Percentiles rank a stretch among this genome's conserved stretches.
Evolutionary conservation across 345 rosid genomes (phyloP).

Genomic region (Rhizophora apiculata): DNA sequence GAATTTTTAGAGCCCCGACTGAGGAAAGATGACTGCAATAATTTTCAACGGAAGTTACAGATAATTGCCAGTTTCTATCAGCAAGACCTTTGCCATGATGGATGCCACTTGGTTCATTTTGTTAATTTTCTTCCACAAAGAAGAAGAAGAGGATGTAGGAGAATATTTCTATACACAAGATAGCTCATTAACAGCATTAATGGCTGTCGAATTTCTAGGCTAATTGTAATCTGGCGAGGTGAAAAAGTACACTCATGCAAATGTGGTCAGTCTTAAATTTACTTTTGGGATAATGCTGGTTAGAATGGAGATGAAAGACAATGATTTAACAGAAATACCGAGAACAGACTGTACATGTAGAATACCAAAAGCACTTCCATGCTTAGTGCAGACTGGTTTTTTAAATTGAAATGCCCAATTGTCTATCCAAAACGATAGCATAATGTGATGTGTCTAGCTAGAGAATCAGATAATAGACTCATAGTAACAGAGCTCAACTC

Average conservation of each 20-base stretch:
- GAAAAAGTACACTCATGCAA: too few species aligned
- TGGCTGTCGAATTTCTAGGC: too few species aligned
- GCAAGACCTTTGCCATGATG: background rate
- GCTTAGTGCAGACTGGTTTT: background rate
- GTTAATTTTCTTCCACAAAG: background rate
- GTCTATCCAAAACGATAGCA: too few species aligned
- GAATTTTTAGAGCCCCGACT: conserved; percentile 53
- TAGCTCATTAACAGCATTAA: too few species aligned
- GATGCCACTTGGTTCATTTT: background rate
- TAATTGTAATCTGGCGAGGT: too few species aligned
- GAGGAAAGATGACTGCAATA: conserved; percentile 81
- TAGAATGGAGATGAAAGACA: background rate
- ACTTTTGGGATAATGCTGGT: too few species aligned
- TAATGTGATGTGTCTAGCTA: background rate
- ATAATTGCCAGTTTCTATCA: background rate
- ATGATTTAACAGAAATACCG: background rate
- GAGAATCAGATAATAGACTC: background rate
- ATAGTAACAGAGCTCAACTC: background rate
- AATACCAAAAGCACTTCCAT: background rate
- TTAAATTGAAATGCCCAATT: background rate
- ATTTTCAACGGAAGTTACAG: conserved; percentile 14
- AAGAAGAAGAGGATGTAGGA: too few species aligned
- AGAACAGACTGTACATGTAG: background rate
- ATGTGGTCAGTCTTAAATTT: too few species aligned
- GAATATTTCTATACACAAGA: too few species aligned